A percentile compares a stretch with the other conserved stretches of the same genome.
Conservation (phyloP, 106 monocot species). For the Dendrobium nobile region DNA sequence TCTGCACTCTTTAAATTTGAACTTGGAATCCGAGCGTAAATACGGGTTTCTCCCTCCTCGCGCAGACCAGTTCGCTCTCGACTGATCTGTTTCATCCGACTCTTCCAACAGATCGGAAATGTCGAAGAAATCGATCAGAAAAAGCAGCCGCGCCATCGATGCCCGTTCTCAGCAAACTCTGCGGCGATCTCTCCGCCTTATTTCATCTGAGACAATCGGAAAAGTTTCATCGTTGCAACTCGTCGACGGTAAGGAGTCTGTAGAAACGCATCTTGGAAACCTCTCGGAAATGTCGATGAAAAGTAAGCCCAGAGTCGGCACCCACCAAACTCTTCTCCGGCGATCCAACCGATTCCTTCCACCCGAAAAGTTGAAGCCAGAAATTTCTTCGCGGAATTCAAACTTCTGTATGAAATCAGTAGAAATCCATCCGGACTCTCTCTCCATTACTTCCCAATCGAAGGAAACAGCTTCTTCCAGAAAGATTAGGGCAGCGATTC, state of each 20-base stretch:
- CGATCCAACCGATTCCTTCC: conserved; percentile 12
- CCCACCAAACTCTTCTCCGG: not conserved
- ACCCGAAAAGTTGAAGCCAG: not conserved
- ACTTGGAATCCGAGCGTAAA: no score
- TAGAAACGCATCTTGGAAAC: not conserved
- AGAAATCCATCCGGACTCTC: conserved; percentile 1
- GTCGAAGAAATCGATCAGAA: not conserved
- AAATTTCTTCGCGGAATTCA: not conserved
- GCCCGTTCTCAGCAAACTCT: not conserved
- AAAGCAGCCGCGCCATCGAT: not conserved
- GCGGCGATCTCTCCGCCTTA: conserved; percentile 24
- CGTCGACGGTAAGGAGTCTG: not conserved
- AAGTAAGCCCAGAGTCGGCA: not conserved
- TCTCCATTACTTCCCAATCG: not conserved
- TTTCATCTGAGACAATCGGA: not conserved
- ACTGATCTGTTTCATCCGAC: not conserved
- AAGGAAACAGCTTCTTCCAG: not conserved
- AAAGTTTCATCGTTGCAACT: not conserved
- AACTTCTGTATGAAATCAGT: not conserved
- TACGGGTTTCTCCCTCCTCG: not conserved
- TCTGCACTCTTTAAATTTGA: no score
- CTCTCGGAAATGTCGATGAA: not conserved
- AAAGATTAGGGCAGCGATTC: not conserved
- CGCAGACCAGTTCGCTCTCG: not conserved
- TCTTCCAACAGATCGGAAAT: not conserved